These are phyloP conservation scores for Stagonosporopsis tanaceti DNA, from an alignment of 2,329 filamentous ascomycete species.

Conservation along the genomic window DNA sequence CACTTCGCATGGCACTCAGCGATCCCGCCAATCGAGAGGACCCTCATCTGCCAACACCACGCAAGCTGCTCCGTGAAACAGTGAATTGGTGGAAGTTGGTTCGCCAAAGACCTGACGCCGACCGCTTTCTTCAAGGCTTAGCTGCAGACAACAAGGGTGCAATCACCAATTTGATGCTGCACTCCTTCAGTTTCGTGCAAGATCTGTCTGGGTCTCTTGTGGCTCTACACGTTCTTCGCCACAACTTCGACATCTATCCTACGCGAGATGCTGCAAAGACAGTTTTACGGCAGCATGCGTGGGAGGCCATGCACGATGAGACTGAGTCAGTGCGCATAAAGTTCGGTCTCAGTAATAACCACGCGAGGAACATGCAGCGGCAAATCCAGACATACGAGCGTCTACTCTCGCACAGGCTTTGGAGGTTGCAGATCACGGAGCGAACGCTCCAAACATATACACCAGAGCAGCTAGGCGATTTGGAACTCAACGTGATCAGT, in stretches of 20 bases:
- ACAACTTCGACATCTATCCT: conserved; percentile 39
- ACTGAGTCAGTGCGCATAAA: conserved; percentile 22
- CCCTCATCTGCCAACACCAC: conserved; percentile 39
- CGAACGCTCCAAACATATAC: conserved; percentile 26
- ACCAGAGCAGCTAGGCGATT: conserved; percentile 32
- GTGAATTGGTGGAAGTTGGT: conserved; percentile 40
- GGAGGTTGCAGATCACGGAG: conserved; percentile 25
- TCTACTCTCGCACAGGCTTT: conserved; percentile 28
- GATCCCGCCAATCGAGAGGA: conserved; percentile 27
- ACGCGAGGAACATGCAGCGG: conserved; percentile 22
- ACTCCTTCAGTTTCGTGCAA: conserved; percentile 45
- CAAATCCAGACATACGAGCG: conserved; percentile 27
- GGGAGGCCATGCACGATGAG: conserved; percentile 33
- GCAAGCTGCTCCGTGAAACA: conserved; percentile 42
- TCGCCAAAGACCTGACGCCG: conserved; percentile 34
- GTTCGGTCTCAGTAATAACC: conserved; percentile 22
- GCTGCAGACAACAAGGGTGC: conserved; percentile 33
- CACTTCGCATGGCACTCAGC: conserved; percentile 40
- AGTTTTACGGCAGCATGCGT: conserved; percentile 40
- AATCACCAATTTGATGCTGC: conserved; percentile 39
- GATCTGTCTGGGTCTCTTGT: conserved; percentile 47
- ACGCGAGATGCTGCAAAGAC: conserved; percentile 28
- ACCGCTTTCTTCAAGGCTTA: conserved; percentile 39
- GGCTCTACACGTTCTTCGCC: conserved; percentile 42
- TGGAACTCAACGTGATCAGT: conserved; percentile 40